Evolutionary conservation across 352 stramenopile genomes (phyloP), one percentile per base, ranked within the genome.

Genomic region (Phytophthora multivora): DNA sequence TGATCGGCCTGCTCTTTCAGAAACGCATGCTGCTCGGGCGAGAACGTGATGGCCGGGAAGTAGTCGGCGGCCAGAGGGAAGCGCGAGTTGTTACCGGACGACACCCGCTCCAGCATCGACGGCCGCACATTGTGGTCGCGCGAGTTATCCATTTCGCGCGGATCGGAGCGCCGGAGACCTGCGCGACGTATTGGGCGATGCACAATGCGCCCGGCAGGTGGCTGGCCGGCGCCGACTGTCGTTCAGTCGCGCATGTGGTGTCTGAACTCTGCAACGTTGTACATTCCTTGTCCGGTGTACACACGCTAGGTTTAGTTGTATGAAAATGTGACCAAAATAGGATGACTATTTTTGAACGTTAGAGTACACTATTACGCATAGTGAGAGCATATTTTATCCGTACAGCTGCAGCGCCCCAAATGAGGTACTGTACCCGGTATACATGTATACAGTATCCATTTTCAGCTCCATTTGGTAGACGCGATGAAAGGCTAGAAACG

Each of bases 61-160:
- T 70, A 88, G 52, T 72, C 60, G 15, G 55, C n/a, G 12, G 73
- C 30, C 15, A 90, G 48, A 19, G 79, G 77, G 60, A 89, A 80
- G 43, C 65, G 60, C 50, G 60, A 40, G 33, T 46, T 54, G 47
- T 46, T 41, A 25, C 8, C 51, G 9, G 53, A 59, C 16, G 73
- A 64, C 43, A 69, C 55, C 3, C 70, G 73, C 43, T 58, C 67
- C 47, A 82, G 68, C 56, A 83, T 74, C 48, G 72, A 82, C 47
- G 67, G 59, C 7, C 72, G 73, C 18, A 15, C 12, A 35, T 25
- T 47, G 19, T 48, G 33, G 1, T 69, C 60, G 60, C 59, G 60
- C 48, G 58, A 74, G 50, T 54, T 71, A 21, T 81, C 73, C 73
- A 81, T 80, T 42, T 45, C n/a, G 23, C 33, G 35, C 8, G 16